Conservation (phyloP, 192 early-diverging fungal species). For the Umbelopsis isabellina region DNA sequence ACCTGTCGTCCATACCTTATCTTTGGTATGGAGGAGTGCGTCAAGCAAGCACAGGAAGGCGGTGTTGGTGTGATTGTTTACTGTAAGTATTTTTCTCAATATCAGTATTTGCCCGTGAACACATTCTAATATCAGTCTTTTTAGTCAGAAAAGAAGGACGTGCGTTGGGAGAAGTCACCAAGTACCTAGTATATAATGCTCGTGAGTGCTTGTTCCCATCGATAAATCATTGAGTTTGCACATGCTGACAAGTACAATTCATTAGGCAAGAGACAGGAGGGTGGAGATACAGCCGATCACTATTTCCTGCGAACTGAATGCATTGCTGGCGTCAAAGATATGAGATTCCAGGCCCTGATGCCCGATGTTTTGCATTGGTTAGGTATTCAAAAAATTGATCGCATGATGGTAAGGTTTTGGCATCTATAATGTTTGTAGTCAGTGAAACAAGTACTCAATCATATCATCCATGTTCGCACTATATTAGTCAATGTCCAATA, state of each 20-base stretch:
- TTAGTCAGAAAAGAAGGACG: constrained; percentile 91
- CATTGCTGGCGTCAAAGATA: constrained; percentile 92
- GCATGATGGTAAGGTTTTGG: constrained; percentile 69
- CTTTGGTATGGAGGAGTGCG: constrained; percentile 90
- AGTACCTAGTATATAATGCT: constrained; percentile 96
- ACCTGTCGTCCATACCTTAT: constrained; percentile 83
- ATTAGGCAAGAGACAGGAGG: constrained; percentile 61
- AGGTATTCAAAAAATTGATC: constrained; percentile 91
- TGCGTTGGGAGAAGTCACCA: constrained; percentile 93
- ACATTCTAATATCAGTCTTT: constrained; percentile 8
- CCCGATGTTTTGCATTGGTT: constrained; percentile 97
- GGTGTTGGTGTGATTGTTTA: constrained; percentile 95
- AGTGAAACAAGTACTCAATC: constrained; percentile 41
- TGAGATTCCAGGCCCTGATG: constrained; percentile 97
- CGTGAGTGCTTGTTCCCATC: constrained; percentile 58
- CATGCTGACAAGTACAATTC: not conserved
- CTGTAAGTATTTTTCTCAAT: constrained; percentile 54
- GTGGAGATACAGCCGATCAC: constrained; percentile 86
- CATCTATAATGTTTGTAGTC: not conserved
- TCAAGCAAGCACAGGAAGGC: constrained; percentile 86
- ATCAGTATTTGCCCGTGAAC: not conserved
- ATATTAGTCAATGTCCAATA: constrained; percentile 73
- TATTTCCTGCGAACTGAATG: constrained; percentile 90
- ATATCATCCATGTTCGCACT: constrained; percentile 28
- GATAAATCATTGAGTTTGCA: not conserved